These are phyloP conservation scores for Aspergillus jensenii DNA, from an alignment of 2,329 filamentous ascomycete genomes.

Conservation along the genomic window DNA sequence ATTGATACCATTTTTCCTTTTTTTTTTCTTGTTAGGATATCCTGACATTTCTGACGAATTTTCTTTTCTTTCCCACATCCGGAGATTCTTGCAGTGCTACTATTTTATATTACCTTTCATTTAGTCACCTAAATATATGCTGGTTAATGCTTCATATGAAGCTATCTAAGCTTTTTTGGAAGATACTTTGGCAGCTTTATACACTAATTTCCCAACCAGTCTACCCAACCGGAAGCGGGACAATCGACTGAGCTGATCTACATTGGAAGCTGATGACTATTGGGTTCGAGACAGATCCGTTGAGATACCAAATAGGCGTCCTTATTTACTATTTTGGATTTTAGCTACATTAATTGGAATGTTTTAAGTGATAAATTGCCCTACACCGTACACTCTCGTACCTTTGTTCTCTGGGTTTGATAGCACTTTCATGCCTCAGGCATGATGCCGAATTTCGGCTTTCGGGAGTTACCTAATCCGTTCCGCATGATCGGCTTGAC, in stretches of 20 bases:
- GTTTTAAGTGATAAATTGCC: background rate
- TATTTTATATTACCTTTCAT: background rate
- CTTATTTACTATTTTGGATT: background rate
- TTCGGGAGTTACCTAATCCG: constrained; percentile 26
- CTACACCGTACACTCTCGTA: background rate
- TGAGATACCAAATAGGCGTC: constrained; percentile 1
- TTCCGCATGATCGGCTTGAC: constrained; percentile 37
- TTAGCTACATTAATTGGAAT: constrained; percentile 1
- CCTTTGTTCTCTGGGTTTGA: constrained; percentile 8
- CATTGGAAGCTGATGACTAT: background rate
- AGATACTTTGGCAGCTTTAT: background rate
- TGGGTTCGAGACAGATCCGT: background rate
- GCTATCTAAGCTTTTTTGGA: background rate
- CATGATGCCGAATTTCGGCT: background rate
- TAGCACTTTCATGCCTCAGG: constrained; percentile 22
- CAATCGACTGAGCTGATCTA: background rate
- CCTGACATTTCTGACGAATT: constrained; percentile 9
- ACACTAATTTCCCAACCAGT: background rate
- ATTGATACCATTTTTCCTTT: constrained; percentile 37
- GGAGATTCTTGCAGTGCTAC: background rate
- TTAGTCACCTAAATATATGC: background rate
- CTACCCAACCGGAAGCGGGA: background rate
- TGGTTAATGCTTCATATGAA: background rate
- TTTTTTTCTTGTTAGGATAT: too few species aligned
- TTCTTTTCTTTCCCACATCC: constrained; percentile 11